phyloP scores from a whole-genome alignment of 495 filamentous ascomycete genomes.

The Lichina pygmaea region DNA sequence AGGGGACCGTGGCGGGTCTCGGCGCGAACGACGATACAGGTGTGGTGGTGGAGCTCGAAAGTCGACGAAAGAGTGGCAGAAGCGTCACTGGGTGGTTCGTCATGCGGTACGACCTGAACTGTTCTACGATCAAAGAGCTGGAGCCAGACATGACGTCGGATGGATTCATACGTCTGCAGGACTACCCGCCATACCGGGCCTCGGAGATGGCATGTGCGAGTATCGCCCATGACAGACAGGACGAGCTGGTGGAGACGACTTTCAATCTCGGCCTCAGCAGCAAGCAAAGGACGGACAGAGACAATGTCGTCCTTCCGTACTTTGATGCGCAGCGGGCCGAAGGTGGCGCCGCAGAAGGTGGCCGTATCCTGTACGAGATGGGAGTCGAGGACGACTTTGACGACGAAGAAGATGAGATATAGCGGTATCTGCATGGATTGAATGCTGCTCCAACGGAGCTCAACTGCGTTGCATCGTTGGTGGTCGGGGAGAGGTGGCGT shows the following conservation, averaged over 20 bases:
- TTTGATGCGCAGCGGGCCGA: slow-evolving; percentile 74
- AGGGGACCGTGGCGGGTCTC: slow-evolving; percentile 44
- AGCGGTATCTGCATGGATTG: not conserved
- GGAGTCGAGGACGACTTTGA: slow-evolving; percentile 94
- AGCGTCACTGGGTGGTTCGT: slow-evolving; percentile 56
- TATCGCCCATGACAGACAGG: slow-evolving; percentile 12
- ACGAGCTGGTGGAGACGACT: slow-evolving; percentile 28
- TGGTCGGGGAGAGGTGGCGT: too few relatives aligned
- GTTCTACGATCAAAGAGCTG: not conserved
- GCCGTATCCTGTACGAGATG: slow-evolving; percentile 88
- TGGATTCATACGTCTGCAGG: slow-evolving; percentile 42
- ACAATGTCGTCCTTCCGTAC: slow-evolving; percentile 78
- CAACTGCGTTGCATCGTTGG: too few relatives aligned
- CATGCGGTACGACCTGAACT: slow-evolving; percentile 17
- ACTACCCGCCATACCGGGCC: slow-evolving; percentile 41
- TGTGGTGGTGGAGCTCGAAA: slow-evolving; percentile 62
- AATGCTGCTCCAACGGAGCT: too few relatives aligned
- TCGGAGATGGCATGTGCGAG: slow-evolving; percentile 7
- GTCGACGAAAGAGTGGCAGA: slow-evolving; percentile 54
- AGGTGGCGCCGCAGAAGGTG: slow-evolving; percentile 52
- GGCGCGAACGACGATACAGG: slow-evolving; percentile 22
- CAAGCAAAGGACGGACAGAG: slow-evolving; percentile 57
- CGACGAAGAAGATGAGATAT: slow-evolving; percentile 91
- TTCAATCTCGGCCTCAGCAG: slow-evolving; percentile 79
- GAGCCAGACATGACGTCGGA: slow-evolving; percentile 9